A percentile compares a stretch with the other conserved stretches of the same genome.
Conservation (phyloP, 495 filamentous ascomycete genomes). For the Daldinia bambusicola region DNA sequence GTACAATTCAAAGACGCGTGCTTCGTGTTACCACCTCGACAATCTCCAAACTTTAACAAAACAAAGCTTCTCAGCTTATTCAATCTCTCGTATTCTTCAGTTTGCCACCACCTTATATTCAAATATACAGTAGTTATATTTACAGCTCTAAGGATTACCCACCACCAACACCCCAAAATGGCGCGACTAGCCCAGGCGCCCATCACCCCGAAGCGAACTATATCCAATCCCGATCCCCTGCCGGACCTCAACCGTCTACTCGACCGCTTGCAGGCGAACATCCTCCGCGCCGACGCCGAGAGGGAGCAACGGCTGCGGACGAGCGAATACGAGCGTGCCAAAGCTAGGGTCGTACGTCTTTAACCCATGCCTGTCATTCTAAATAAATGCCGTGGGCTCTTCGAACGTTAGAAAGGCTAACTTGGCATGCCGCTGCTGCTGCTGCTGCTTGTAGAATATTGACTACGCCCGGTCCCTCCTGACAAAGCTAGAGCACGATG, state of each 20-base stretch:
- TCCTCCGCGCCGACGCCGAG: conserved; percentile 73
- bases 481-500: conserved; percentile 78
- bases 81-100: background rate
- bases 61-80: background rate
- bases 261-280: conserved; percentile 74
- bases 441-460: conserved; percentile 76
- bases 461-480: conserved; percentile 82
- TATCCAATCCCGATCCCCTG: conserved; percentile 42
- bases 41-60: conserved; percentile 7
- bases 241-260: conserved; percentile 79
- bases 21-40: conserved; percentile 4
- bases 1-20: conserved; percentile 10
- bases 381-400: too few relatives aligned
- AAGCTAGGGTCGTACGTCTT: conserved; percentile 68
- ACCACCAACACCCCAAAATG: conserved; percentile 25
- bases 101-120: background rate
- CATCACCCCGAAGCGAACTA: conserved; percentile 37
- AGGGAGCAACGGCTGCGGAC: conserved; percentile 64
- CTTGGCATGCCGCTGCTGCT: background rate
- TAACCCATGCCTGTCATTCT: background rate
- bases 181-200: conserved; percentile 47
- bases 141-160: background rate
- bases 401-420: conserved; percentile 10
- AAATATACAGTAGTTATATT: background rate
- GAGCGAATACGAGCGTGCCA: conserved; percentile 76